phyloP scores from a whole-genome alignment of 2,329 filamentous ascomycete genomes.

The Zymoseptoria pseudotritici region DNA sequence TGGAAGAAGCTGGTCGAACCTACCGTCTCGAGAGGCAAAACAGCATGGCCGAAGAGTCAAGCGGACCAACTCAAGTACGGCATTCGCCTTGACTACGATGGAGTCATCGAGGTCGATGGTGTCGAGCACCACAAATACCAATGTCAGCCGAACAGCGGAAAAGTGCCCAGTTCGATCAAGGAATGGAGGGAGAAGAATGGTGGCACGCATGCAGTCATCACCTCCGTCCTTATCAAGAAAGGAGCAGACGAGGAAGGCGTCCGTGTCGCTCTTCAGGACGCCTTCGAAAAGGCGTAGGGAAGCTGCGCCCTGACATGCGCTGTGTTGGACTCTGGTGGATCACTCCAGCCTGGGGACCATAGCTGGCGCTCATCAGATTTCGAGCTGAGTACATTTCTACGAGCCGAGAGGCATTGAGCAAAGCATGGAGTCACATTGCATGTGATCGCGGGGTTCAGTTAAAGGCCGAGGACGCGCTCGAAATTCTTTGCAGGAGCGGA shows the following conservation, averaged over 20 bases:
- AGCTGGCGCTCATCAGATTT: no score
- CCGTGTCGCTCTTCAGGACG: no score
- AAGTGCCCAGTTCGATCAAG: conserved; percentile 22
- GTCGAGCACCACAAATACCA: conserved; percentile 21
- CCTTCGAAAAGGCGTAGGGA: no score
- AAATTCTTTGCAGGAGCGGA: no score
- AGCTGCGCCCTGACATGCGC: no score
- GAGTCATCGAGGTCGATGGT: neutral
- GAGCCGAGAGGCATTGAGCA: no score
- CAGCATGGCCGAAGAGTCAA: neutral
- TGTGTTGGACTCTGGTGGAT: no score
- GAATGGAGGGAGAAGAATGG: conserved; percentile 24
- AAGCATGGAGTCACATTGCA: no score
- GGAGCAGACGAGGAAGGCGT: conserved; percentile 12
- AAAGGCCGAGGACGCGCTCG: no score
- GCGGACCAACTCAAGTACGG: neutral
- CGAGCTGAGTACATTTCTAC: no score
- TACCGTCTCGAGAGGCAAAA: neutral
- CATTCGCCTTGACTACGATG: conserved; percentile 1
- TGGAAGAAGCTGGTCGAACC: neutral
- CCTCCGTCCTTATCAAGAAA: conserved; percentile 14
- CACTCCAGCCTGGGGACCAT: no score
- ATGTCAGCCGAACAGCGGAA: conserved; percentile 26
- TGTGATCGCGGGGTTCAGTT: no score
- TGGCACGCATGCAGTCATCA: conserved; percentile 27